Percentiles rank a stretch among this genome's conserved stretches.
These are phyloP conservation scores for Knoxdaviesia proteae DNA, from an alignment of 2,329 filamentous ascomycete genomes.

Conservation along the genomic window DNA sequence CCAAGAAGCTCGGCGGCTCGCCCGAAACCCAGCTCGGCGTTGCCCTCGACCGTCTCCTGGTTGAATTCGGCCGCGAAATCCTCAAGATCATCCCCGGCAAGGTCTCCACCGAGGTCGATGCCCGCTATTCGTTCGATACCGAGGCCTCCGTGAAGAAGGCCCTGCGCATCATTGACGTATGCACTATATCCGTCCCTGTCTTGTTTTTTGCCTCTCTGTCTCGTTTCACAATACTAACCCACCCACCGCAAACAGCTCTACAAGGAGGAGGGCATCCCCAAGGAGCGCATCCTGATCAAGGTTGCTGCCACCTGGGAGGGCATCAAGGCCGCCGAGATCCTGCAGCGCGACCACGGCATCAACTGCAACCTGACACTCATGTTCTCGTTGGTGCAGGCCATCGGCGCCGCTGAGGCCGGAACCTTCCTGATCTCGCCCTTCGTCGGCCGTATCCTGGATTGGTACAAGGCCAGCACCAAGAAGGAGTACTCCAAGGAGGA, in stretches of 20 bases:
- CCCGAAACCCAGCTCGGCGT: constrained; percentile 71
- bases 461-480: constrained; percentile 93
- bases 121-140: constrained; percentile 86
- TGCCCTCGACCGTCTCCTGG: constrained; percentile 80
- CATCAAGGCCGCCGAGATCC: constrained; percentile 94
- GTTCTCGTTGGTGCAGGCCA: constrained; percentile 90
- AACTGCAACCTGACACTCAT: constrained; percentile 99
- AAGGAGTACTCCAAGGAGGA: constrained; percentile 78
- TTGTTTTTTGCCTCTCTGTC: neutral
- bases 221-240: constrained; percentile 4
- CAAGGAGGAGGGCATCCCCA: constrained; percentile 74
- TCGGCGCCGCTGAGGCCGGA: constrained; percentile 82
- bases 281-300: constrained; percentile 96
- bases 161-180: constrained; percentile 84
- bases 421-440: constrained; percentile 98
- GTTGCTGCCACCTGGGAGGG: constrained; percentile 98
- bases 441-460: constrained; percentile 97
- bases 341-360: constrained; percentile 86
- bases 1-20: constrained; percentile 51
- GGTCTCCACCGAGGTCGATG: constrained; percentile 97
- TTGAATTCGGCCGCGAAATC: constrained; percentile 97
- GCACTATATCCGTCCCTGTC: constrained; percentile 9
- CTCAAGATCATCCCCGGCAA: constrained; percentile 92
- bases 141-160: constrained; percentile 87
- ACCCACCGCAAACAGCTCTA: constrained; percentile 46